Percentiles rank a stretch among this genome's conserved stretches.
Conservation (phyloP, 2,329 filamentous ascomycete species). For the Colletotrichum lini region DNA sequence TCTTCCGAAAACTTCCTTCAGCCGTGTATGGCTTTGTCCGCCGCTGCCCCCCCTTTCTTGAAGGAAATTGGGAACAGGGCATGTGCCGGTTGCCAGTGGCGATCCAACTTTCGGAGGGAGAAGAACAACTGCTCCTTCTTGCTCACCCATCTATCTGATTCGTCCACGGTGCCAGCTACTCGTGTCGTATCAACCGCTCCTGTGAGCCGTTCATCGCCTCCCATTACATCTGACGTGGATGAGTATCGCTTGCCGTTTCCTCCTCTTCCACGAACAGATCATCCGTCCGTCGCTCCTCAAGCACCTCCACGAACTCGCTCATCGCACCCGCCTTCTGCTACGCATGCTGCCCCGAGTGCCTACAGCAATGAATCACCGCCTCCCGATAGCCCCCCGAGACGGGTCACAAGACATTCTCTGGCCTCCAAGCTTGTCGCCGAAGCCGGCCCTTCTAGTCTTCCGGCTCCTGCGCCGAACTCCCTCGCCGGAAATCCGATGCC, state of each 20-base stretch:
- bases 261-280: neutral
- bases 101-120: constrained; percentile 44
- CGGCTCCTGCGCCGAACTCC: neutral
- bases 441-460: neutral
- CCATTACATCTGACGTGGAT: neutral
- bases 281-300: neutral
- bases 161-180: neutral
- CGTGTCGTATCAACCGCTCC: neutral
- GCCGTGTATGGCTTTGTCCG: constrained; percentile 49
- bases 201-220: neutral
- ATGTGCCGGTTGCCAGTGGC: constrained; percentile 53
- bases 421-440: constrained; percentile 6
- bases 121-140: constrained; percentile 49
- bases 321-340: neutral
- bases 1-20: constrained; percentile 15
- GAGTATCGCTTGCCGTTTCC: neutral
- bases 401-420: constrained; percentile 25
- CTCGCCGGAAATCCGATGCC: constrained; percentile 3
- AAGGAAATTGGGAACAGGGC: constrained; percentile 43
- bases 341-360: neutral
- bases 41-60: constrained; percentile 40
- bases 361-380: neutral
- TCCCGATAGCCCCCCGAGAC: constrained; percentile 7
- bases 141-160: too few relatives aligned
- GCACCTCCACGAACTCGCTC: neutral